Percentiles rank a stretch among this genome's conserved stretches.
phyloP scores from a whole-genome alignment of 805 yeast genomes.

The Starmerella asiatica region DNA sequence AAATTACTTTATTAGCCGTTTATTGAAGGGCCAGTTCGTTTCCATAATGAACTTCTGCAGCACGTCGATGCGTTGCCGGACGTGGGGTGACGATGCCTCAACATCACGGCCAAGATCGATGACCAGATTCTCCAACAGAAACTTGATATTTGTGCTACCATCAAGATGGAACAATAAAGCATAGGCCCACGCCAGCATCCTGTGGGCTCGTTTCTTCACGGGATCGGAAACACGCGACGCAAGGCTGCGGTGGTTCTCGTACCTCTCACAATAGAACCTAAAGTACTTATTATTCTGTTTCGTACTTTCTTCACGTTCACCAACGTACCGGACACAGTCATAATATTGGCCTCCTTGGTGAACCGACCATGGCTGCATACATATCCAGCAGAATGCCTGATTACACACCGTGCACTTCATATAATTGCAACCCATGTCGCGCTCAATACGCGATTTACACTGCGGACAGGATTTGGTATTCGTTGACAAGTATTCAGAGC shows the following conservation, averaged over 20 bases:
- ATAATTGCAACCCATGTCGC: conserved; percentile 95
- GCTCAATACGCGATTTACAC: conserved; percentile 69
- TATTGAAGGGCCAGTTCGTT: conserved; percentile 10
- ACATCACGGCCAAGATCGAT: conserved; percentile 49
- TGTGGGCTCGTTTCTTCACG: conserved; percentile 43
- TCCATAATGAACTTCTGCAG: conserved; percentile 26
- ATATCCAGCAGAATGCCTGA: conserved; percentile 87
- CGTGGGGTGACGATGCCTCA: conserved; percentile 38
- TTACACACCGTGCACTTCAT: conserved; percentile 75
- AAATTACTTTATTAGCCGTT: neutral
- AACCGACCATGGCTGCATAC: conserved; percentile 57
- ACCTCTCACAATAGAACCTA: conserved; percentile 5
- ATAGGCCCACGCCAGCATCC: conserved; percentile 80
- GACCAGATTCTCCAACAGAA: conserved; percentile 60
- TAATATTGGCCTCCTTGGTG: conserved; percentile 50
- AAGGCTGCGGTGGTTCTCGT: conserved; percentile 9
- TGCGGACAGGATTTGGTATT: conserved; percentile 80
- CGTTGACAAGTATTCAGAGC: conserved; percentile 71
- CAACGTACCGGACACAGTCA: conserved; percentile 38
- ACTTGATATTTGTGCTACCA: conserved; percentile 36
- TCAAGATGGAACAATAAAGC: conserved; percentile 57
- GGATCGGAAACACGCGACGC: conserved; percentile 1
- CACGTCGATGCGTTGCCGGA: conserved; percentile 31
- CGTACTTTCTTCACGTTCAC: neutral
- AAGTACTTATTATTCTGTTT: conserved; percentile 8